phyloP scores from a whole-genome alignment of 2,329 filamentous ascomycete species.

The Botrytis elliptica region DNA sequence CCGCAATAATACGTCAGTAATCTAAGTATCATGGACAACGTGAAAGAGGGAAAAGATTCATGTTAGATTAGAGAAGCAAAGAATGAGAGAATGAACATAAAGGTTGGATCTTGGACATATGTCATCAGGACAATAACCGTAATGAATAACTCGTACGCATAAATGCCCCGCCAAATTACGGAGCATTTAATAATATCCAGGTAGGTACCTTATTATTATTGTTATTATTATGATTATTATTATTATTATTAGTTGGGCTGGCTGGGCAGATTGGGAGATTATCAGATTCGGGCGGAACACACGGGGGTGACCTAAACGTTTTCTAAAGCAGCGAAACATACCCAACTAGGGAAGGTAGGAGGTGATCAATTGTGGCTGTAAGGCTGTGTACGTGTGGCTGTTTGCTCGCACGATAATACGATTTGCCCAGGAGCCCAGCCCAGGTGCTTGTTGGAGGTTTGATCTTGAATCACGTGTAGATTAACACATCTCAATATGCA shows the following conservation, averaged over 20 bases:
- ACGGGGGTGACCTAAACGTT: background rate
- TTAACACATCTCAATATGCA: background rate
- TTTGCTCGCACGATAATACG: background rate
- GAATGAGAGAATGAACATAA: slow-evolving; percentile 10
- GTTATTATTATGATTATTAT: background rate
- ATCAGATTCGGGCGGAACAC: background rate
- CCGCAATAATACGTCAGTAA: slow-evolving; percentile 16
- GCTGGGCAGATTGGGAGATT: slow-evolving; percentile 2
- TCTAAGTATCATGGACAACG: slow-evolving; percentile 29
- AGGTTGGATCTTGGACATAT: slow-evolving; percentile 8
- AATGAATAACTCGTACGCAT: slow-evolving; percentile 17
- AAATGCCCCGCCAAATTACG: slow-evolving; percentile 21
- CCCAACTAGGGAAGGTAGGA: background rate
- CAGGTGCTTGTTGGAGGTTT: background rate
- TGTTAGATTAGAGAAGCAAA: slow-evolving; percentile 22
- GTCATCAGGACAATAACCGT: slow-evolving; percentile 12
- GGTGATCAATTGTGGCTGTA: background rate
- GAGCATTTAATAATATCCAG: background rate
- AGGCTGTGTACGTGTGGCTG: background rate
- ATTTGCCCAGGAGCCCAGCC: background rate
- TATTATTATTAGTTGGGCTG: slow-evolving; percentile 2
- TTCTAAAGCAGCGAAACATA: slow-evolving; percentile 11
- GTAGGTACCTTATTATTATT: background rate
- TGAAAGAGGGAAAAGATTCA: slow-evolving; percentile 24
- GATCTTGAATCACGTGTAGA: background rate